A percentile compares a stretch with the other conserved stretches of the same genome.
Conservation (phyloP, 2,329 filamentous ascomycete species). For the Penicillium fuscoglaucum region DNA sequence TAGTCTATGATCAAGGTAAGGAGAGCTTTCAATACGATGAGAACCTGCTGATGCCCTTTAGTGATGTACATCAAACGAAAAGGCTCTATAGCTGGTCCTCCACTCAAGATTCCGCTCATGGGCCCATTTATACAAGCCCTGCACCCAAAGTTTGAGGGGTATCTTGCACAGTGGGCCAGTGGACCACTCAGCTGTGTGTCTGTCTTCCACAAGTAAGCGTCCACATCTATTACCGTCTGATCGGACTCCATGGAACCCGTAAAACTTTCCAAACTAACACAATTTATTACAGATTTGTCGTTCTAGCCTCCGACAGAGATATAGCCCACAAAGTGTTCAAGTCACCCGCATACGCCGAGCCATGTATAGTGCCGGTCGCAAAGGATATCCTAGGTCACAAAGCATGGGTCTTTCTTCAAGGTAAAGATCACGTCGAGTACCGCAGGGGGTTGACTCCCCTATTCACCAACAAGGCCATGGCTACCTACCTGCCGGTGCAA, state of each 20-base stretch:
- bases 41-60: conserved; percentile 34
- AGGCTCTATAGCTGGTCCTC: conserved; percentile 67
- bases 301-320: conserved; percentile 86
- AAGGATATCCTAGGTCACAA: conserved; percentile 80
- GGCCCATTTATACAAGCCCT: conserved; percentile 85
- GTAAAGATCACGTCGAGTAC: conserved; percentile 84
- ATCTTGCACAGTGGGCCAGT: conserved; percentile 81
- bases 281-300: conserved; percentile 67
- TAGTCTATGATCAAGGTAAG: conserved; percentile 82
- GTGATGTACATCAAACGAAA: conserved; percentile 70
- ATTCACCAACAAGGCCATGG: conserved; percentile 82
- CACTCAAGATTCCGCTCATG: conserved; percentile 74
- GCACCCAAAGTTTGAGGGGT: conserved; percentile 80
- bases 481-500: conserved; percentile 82
- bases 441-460: conserved; percentile 85
- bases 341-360: conserved; percentile 79
- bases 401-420: conserved; percentile 92
- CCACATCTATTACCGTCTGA: neutral
- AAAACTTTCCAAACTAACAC: neutral
- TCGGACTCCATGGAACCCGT: neutral
- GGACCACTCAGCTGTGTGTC: conserved; percentile 90
- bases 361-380: conserved; percentile 84
- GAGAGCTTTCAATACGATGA: conserved; percentile 10
- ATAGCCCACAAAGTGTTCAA: conserved; percentile 91
- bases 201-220: conserved; percentile 83